Evolutionary conservation across 768 basidiomycete species (phyloP), one percentile per base, ranked within the genome.

Genomic region (Xerocomellus intermedius): DNA sequence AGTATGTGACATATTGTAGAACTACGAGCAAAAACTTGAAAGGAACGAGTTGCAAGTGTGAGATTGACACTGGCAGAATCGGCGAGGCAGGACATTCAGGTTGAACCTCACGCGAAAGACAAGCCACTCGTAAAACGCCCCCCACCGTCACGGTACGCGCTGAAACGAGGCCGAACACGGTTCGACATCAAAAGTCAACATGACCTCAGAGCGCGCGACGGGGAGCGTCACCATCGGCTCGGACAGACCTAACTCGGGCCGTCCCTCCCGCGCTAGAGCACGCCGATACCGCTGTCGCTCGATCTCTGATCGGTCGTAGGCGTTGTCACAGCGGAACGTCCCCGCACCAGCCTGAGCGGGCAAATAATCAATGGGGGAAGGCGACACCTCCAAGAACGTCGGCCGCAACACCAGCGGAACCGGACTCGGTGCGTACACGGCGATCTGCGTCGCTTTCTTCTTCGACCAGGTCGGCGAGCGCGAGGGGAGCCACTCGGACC

Each of bases 311-410:
- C 30, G 24, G 22, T 32, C 41, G 8, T 33, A n/a, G 14, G 2
- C 14, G 22, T 14, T 22, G 4, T 45, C 37, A 30, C 42, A 19
- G 13, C 21, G 45, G 13, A 24, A 41, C 4, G 4, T 30, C 19
- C 33, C 44, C 39, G 5, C 35, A 6, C 26, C 7, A 28, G 4
- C 30, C 22, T 10, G 21, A 44, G 21, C 37, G 37, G 57, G 28
- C 19, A 48, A 32, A 30, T 8, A 6, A 3, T 64, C 63, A 32
- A 62, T 60, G 1, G 59, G 63, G 6, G 65, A 67, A n/a, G 68
- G 65, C 1, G 63, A 47, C 42, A 54, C 37, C 24, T 55, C 58
- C 28, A 58, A 28, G 10, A 52, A 49, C 22, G 66, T 63, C 28
- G 66, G 64, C 12, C 36, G 52, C 10, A 67, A 38, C 30, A 2